These are phyloP conservation scores for Strobilomyces confusus DNA, from an alignment of 768 basidiomycete species.

Conservation along the genomic window DNA sequence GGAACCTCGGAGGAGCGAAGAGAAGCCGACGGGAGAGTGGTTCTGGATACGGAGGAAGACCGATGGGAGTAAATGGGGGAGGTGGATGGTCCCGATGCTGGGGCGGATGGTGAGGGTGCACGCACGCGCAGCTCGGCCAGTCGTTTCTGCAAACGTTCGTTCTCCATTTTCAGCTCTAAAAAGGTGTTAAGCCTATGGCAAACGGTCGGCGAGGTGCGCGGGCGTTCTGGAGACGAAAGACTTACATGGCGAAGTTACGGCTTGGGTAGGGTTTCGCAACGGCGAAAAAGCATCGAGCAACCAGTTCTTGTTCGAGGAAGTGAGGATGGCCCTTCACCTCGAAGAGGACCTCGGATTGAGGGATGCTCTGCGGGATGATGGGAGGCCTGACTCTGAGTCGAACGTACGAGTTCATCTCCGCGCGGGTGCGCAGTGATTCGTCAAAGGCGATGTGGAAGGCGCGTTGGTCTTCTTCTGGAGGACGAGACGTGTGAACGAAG, in stretches of 20 bases:
- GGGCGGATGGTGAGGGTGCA: constrained; percentile 16
- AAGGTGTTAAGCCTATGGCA: constrained; percentile 60
- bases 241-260: constrained; percentile 65
- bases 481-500: background rate
- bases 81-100: constrained; percentile 12
- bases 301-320: constrained; percentile 34
- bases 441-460: constrained; percentile 47
- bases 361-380: constrained; percentile 21
- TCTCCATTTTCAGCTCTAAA: constrained; percentile 84
- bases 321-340: constrained; percentile 69
- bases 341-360: constrained; percentile 53
- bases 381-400: constrained; percentile 52
- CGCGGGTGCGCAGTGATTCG: constrained; percentile 45
- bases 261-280: constrained; percentile 77
- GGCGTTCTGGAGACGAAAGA: background rate
- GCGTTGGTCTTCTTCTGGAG: constrained; percentile 53
- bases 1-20: constrained; percentile 12
- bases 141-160: constrained; percentile 71
- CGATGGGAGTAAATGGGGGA: constrained; percentile 26
- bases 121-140: constrained; percentile 41
- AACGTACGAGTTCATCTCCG: constrained; percentile 54
- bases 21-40: constrained; percentile 18
- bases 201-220: background rate
- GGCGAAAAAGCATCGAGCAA: constrained; percentile 64
- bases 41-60: constrained; percentile 26